Conservation (phyloP, 768 basidiomycete species). For the Lentinula lateritia region DNA sequence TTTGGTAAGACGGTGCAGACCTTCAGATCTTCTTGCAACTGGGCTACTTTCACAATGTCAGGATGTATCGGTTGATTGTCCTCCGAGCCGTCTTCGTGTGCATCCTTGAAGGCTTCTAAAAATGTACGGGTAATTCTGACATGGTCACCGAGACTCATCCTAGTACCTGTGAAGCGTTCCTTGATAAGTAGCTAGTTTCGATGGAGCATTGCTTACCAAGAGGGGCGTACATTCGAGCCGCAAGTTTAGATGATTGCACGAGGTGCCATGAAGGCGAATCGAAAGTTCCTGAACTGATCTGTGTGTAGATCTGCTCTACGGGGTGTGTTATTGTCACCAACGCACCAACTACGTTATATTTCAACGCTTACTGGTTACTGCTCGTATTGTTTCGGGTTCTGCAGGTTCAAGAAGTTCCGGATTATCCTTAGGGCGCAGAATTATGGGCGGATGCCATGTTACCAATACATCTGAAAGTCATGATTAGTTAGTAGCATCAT, state of each 20-base stretch:
- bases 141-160: conserved; percentile 80
- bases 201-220: conserved; percentile 24
- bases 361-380: conserved; percentile 6
- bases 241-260: conserved; percentile 69
- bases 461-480: conserved; percentile 61
- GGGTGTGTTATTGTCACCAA: conserved; percentile 11
- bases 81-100: conserved; percentile 20
- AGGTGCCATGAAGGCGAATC: conserved; percentile 84
- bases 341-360: background rate
- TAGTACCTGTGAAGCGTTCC: conserved; percentile 76
- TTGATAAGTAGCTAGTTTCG: conserved; percentile 51
- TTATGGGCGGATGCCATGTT: conserved; percentile 69
- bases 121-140: conserved; percentile 73
- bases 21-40: conserved; percentile 53
- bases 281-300: conserved; percentile 72
- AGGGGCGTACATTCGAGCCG: conserved; percentile 78
- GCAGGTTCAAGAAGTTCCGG: conserved; percentile 69
- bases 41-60: conserved; percentile 21
- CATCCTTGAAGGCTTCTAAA: conserved; percentile 65
- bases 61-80: conserved; percentile 15
- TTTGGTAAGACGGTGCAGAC: conserved; percentile 25
- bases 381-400: conserved; percentile 53
- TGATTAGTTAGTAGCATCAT: background rate
- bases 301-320: conserved; percentile 58
- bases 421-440: conserved; percentile 60